phyloP scores from a whole-genome alignment of 768 basidiomycete genomes.

The Hydnum rufescens region DNA sequence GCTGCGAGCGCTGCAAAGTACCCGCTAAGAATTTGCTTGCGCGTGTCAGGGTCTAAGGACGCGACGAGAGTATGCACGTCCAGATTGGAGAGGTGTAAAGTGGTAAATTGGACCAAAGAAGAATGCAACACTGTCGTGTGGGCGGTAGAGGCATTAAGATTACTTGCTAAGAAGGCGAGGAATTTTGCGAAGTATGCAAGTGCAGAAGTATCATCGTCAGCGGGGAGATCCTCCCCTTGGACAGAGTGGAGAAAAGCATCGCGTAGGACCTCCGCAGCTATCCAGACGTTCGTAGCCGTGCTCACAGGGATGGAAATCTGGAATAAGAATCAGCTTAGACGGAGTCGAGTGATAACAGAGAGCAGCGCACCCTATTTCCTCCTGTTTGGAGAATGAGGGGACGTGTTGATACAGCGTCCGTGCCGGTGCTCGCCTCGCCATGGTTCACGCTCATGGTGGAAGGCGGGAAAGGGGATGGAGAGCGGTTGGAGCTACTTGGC shows the following conservation, averaged over 20 bases:
- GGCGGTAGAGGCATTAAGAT: neutral
- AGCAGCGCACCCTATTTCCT: neutral
- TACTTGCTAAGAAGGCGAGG: neutral
- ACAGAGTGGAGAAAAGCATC: slow-evolving; percentile 61
- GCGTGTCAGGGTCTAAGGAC: slow-evolving; percentile 49
- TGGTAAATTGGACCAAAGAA: slow-evolving; percentile 58
- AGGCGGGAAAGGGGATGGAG: neutral
- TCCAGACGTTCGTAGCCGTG: slow-evolving; percentile 68
- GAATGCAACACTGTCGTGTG: slow-evolving; percentile 16
- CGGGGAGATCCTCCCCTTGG: slow-evolving; percentile 20
- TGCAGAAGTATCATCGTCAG: slow-evolving; percentile 25
- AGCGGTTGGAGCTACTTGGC: neutral
- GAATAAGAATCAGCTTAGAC: neutral
- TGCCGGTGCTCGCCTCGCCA: neutral
- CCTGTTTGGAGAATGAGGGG: neutral
- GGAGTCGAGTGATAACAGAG: slow-evolving; percentile 2
- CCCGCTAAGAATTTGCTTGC: slow-evolving; percentile 53
- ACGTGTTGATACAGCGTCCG: neutral
- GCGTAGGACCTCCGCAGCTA: slow-evolving; percentile 73
- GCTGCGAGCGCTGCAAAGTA: slow-evolving; percentile 62
- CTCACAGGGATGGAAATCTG: slow-evolving; percentile 80
- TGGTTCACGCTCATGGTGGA: neutral
- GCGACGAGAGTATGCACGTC: slow-evolving; percentile 75
- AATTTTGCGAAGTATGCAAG: neutral
- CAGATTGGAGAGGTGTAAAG: slow-evolving; percentile 43